Conservation (phyloP, 164 flowering plant species). For the Litsea cubeba region DNA sequence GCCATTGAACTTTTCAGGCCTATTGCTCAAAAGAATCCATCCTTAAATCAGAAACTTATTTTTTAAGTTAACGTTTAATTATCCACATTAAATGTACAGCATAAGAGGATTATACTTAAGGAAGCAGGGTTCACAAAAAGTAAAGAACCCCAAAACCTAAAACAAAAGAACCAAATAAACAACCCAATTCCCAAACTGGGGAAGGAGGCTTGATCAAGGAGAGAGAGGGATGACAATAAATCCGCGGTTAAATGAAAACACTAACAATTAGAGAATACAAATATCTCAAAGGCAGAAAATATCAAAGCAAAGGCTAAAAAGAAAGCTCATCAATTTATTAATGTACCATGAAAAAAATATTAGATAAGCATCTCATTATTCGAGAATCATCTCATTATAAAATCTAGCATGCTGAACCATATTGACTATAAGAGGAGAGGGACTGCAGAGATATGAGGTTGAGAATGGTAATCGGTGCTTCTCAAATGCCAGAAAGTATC, state of each 20-base stretch:
- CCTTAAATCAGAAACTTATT: slow-evolving; percentile 17
- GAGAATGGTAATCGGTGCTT: not conserved
- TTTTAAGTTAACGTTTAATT: too few relatives aligned
- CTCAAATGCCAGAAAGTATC: not conserved
- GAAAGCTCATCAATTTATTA: not conserved
- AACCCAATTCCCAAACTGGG: too few relatives aligned
- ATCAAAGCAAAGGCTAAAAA: not conserved
- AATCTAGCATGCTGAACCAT: not conserved
- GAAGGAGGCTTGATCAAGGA: too few relatives aligned
- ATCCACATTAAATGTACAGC: not conserved
- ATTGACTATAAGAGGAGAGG: not conserved
- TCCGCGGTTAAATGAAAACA: slow-evolving; percentile 13
- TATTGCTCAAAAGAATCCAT: slow-evolving; percentile 21
- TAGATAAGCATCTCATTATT: too few relatives aligned
- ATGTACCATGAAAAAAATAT: not conserved
- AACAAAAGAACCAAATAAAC: too few relatives aligned
- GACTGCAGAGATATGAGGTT: not conserved
- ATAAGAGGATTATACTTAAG: not conserved
- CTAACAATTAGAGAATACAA: not conserved
- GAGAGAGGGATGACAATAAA: not conserved
- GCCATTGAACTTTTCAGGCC: slow-evolving; percentile 57
- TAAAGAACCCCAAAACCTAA: too few relatives aligned
- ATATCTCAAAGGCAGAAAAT: not conserved
- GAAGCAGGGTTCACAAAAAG: too few relatives aligned
- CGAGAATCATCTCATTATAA: too few relatives aligned